Evolutionary conservation across 345 rosid genomes (phyloP).

Genomic region (Ceriops decandra): DNA sequence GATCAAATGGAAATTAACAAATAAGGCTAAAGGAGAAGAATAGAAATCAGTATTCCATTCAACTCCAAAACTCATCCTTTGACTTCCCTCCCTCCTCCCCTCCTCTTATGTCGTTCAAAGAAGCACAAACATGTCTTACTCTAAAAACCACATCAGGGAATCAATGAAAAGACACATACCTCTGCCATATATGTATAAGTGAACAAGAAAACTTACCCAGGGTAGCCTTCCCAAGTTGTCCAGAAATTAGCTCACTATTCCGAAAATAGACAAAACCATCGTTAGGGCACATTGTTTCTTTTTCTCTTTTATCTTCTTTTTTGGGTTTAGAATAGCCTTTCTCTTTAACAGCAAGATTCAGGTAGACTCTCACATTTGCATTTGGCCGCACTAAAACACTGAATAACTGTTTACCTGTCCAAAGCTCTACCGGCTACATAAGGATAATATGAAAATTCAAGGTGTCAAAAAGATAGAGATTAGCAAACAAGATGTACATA

Average conservation of each 20-base stretch:
- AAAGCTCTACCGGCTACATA: constrained; percentile 92
- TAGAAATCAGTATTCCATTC: background rate
- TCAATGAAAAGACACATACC: background rate
- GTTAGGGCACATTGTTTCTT: constrained; percentile 79
- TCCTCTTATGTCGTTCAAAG: too few species aligned
- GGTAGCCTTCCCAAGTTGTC: constrained; percentile 96
- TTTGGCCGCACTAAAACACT: constrained; percentile 78
- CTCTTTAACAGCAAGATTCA: constrained; percentile 80
- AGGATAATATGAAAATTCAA: constrained; percentile 26
- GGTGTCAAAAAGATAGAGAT: constrained; percentile 13
- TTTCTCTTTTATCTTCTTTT: constrained; percentile 49
- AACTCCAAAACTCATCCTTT: background rate
- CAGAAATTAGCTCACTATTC: constrained; percentile 89
- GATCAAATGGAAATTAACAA: background rate
- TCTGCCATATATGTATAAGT: constrained; percentile 5
- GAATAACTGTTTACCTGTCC: constrained; percentile 97
- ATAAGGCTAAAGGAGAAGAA: background rate
- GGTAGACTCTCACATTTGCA: constrained; percentile 67
- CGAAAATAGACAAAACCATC: constrained; percentile 96
- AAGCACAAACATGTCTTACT: too few species aligned
- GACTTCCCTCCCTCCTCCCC: too few species aligned
- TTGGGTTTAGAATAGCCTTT: constrained; percentile 58
- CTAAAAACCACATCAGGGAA: background rate
- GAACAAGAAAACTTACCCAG: constrained; percentile 50
- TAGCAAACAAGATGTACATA: background rate